Evolutionary conservation across 345 rosid genomes (phyloP).

Genomic region (Euclidium syriacum): DNA sequence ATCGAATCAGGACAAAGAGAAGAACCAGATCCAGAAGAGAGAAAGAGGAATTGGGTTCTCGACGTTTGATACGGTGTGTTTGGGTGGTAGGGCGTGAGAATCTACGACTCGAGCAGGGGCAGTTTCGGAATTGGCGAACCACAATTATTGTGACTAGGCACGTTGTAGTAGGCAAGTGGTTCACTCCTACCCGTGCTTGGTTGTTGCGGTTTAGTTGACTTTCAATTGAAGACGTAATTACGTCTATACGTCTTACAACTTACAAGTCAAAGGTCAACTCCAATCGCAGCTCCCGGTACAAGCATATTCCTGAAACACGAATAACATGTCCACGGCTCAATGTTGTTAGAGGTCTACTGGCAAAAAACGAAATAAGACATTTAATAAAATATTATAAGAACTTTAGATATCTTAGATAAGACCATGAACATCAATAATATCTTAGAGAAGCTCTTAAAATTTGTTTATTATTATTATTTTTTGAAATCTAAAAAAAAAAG

Average conservation of each 20-base stretch:
- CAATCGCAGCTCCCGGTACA: not conserved
- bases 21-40: constrained; percentile 15
- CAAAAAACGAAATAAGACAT: too few species aligned
- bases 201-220: constrained; percentile 24
- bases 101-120: constrained; percentile 1
- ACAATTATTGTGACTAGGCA: constrained; percentile 7
- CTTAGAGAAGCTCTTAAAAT: too few species aligned
- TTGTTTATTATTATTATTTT: too few species aligned
- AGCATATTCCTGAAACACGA: not conserved
- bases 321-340: too few species aligned
- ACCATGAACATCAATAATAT: too few species aligned
- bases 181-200: constrained; percentile 22
- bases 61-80: constrained; percentile 19
- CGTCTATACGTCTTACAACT: too few species aligned
- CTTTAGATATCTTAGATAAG: too few species aligned
- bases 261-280: not conserved
- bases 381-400: too few species aligned
- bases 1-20: not conserved
- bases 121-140: not conserved
- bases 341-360: too few species aligned
- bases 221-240: too few species aligned
- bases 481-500: too few species aligned
- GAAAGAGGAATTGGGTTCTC: constrained; percentile 24
- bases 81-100: constrained; percentile 29
- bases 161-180: constrained; percentile 21